Evolutionary conservation across 1,284 basidiomycete species (phyloP), one percentile per base, ranked within the genome.

Genomic region (Cutaneotrichosporon cyanovorans): DNA sequence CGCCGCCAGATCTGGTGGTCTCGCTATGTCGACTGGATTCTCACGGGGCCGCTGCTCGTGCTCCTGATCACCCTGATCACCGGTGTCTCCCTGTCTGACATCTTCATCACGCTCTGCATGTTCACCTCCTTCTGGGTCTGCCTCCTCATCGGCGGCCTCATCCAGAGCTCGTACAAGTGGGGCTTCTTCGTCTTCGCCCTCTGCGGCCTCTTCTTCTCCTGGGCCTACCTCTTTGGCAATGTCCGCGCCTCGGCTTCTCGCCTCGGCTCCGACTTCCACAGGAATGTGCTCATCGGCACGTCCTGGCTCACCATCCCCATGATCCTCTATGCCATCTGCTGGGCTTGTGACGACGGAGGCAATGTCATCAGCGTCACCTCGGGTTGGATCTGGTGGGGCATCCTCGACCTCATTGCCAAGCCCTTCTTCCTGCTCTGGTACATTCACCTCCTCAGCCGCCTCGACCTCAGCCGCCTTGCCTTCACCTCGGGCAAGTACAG

Each of bases 331-430:
- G 68, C 72, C 23, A 64, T 77, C 41, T 67, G 68, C 12, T 74
- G 71, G 72, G 73, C 66, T 31, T 56, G 73, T 11, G 58, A 61
- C 40, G 73, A 75, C 46, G 74, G 74, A 30, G 61, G 58, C 21
- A 74, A 74, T 52, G 54, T 73, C 50, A 51, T 61, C 15, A 61
- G 70, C 18, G 61, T 66, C 53, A 34, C 32, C n/a, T 60, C 63
- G 18, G 71, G 75, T 55, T 70, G 74, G 69, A 56, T 73, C 50
- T 81, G 78, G 68, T 82, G 81, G 65, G 80, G 79, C 49, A 68
- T 80, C 49, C 73, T 83, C 46, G 80, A 82, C 57, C 44, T 82
- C 14, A 47, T 81, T 53, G 73, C 77, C 49, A 80, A 76, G 50
- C 78, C 78, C 5, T 54, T 60, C 45, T 55, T 35, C 41, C 40